Evolutionary conservation across 148 eudicot species (phyloP), one percentile per base, ranked within the genome.

Genomic region (Camellia japonica): DNA sequence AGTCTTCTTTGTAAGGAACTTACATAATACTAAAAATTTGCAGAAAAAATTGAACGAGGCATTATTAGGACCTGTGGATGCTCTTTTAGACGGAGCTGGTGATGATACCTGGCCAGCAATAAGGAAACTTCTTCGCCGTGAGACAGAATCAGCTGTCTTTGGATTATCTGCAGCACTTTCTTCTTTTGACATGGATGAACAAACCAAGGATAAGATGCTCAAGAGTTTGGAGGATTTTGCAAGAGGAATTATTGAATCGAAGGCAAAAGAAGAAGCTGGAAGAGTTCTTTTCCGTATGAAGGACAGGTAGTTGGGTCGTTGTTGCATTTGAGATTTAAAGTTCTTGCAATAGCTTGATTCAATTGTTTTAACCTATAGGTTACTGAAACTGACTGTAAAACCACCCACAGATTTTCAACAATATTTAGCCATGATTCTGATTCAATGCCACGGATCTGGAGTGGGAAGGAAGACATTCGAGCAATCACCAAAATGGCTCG

Each of bases 401-500:
- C 51, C 64, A 52, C 74, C 82, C 62, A 42, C 93, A 96, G 99
- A 84, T 96, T 96, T 82, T 81, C 91, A 46, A 89, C 91, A 70
- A 77, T 93, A 85, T 96, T 96, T 86, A 96, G 97, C 86, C 94
- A 87, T 83, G 99, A 96, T 80, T 79, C 92, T 63, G 99, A 96
- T 80, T 95, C 99, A 71, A 93, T 96, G 99, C 99, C 99, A 54
- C 97, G 99, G 43, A 89, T 95, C 78, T 96, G 99, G 99, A 92
- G 92, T 23, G 99, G 98, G 52, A 96, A 96, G 75, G 99, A 96
- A 87, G 99, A 96, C 81, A 91, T 96, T 77, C 87, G 91, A 78
- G 90, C 95, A 67, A 93, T 96, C 69, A 96, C 99, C 61, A 92
- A 91, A 87, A 78, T 87, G 79, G 98, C 99, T 79, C 97, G 99